Evolutionary conservation across 202 grass and related monocot genomes (phyloP), one percentile per base, ranked within the genome.

Genomic region (Carex sylvatica): DNA sequence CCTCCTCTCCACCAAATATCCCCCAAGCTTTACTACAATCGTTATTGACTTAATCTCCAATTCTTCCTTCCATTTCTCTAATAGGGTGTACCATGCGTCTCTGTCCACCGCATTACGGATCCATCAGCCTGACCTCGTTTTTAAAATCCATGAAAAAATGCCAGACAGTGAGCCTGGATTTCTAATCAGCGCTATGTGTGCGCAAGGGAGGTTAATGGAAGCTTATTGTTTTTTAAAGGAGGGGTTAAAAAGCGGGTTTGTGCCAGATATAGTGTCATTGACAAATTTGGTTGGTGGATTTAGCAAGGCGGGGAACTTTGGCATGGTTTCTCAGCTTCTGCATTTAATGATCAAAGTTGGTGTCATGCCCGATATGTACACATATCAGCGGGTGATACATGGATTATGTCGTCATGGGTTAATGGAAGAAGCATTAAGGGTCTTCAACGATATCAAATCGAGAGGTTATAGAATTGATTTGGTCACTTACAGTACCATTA

Each of bases 361-460:
- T 8, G 73, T 83, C 26, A 2, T 62, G 60, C 92, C 92, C 18
- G 66, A 88, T 66, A 58, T 67, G 30, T 59, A 75, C 30, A 64
- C 91, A 23, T 98, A 98, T 81, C 90, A 91, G 15, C 55, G 83
- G 30, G 63, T 98, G 79, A 88, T 95, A 4, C 88, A 87, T 3
- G 82, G 69, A 1, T 87, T 98, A 26, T 98, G 87, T 53, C 11
- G 10, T 1, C 76, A 40, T 33, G 6, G 82, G 54, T 83, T 80
- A 64, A 87, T 47, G 20, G 51, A 47, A 35, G 95, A 98, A 53
- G 92, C 89, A 28, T 79, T 98, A 14, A 87, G 84, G 26, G 47
- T 98, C 28, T 98, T 95, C 55, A 66, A 80, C 0, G 87, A 95
- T 80, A 92, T 98, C 61, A 98, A 95, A 86, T 44, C 81, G 70